Percentiles rank a stretch among this genome's conserved stretches.
These are phyloP conservation scores for Nematodospora valgi DNA, from an alignment of 805 yeast species.

Conservation along the genomic window DNA sequence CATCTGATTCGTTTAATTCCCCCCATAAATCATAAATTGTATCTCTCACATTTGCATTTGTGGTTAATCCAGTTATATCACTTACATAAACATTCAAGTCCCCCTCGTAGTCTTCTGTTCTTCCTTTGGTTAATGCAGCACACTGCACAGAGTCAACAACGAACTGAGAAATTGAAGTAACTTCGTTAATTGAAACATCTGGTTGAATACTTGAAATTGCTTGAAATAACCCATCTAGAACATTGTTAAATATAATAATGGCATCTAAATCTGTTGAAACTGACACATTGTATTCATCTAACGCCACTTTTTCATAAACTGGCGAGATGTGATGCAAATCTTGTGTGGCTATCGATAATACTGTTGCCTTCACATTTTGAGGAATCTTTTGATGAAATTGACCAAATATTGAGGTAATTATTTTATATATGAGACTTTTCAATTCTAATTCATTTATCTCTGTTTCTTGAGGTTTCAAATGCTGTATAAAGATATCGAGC, in stretches of 20 bases:
- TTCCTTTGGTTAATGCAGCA: constrained; percentile 40
- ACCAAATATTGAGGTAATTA: constrained; percentile 22
- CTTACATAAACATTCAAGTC: constrained; percentile 73
- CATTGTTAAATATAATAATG: constrained; percentile 14
- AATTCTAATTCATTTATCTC: constrained; percentile 8
- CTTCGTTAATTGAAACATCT: constrained; percentile 16
- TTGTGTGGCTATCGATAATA: constrained; percentile 14
- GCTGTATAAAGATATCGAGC: constrained; percentile 15
- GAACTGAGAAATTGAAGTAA: constrained; percentile 17
- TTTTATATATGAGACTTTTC: constrained; percentile 26
- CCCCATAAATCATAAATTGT: constrained; percentile 55
- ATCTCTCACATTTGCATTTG: constrained; percentile 54
- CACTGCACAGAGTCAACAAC: constrained; percentile 30
- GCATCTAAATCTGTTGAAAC: constrained; percentile 12
- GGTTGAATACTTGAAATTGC: constrained; percentile 29
- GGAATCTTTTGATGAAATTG: constrained; percentile 24
- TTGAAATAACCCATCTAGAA: constrained; percentile 31
- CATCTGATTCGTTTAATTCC: constrained; percentile 44
- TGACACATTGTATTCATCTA: constrained; percentile 9
- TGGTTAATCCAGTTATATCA: constrained; percentile 66
- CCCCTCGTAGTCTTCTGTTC: constrained; percentile 45
- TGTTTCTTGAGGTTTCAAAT: constrained; percentile 11
- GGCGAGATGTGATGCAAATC: constrained; percentile 22
- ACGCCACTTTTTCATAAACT: constrained; percentile 11
- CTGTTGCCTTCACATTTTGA: constrained; percentile 11